Conservation (phyloP, 192 early-diverging fungal genomes). For the Coemansia sp. region DNA sequence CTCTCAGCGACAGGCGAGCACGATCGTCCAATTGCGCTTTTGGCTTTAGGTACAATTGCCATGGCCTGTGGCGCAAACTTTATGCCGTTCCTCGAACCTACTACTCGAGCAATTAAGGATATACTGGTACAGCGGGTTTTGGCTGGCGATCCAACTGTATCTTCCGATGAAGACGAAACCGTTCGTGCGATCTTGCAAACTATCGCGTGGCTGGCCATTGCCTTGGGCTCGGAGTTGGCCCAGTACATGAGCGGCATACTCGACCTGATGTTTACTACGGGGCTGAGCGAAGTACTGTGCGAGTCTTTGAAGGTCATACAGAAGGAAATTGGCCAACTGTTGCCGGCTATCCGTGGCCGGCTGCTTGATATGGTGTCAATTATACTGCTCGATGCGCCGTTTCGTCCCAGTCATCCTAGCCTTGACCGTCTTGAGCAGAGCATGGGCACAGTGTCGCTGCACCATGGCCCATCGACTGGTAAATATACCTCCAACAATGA, state of each 20-base stretch:
- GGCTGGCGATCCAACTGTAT: slow-evolving; percentile 34
- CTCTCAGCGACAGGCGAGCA: slow-evolving; percentile 70
- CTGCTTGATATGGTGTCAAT: slow-evolving; percentile 88
- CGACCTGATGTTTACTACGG: slow-evolving; percentile 90
- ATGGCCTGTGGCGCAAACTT: slow-evolving; percentile 78
- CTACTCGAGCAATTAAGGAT: slow-evolving; percentile 77
- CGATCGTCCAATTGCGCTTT: slow-evolving; percentile 65
- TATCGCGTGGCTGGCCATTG: slow-evolving; percentile 84
- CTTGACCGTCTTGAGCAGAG: slow-evolving; percentile 33
- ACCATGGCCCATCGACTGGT: slow-evolving; percentile 5
- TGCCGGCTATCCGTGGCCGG: slow-evolving; percentile 81
- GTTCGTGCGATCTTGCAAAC: slow-evolving; percentile 77
- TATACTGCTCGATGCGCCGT: slow-evolving; percentile 82
- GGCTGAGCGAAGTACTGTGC: slow-evolving; percentile 81
- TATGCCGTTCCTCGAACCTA: slow-evolving; percentile 77
- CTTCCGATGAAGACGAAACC: slow-evolving; percentile 53
- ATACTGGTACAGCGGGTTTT: slow-evolving; percentile 59
- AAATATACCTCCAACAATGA: neutral
- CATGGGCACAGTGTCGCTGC: slow-evolving; percentile 23
- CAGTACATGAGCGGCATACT: slow-evolving; percentile 86
- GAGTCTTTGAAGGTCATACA: slow-evolving; percentile 80
- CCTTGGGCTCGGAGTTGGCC: slow-evolving; percentile 89
- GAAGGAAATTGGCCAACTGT: slow-evolving; percentile 78
- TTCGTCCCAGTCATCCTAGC: slow-evolving; percentile 48
- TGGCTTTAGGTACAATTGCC: slow-evolving; percentile 85